phyloP scores from a whole-genome alignment of 1,284 basidiomycete genomes.

The Microbotryum intermedium region DNA sequence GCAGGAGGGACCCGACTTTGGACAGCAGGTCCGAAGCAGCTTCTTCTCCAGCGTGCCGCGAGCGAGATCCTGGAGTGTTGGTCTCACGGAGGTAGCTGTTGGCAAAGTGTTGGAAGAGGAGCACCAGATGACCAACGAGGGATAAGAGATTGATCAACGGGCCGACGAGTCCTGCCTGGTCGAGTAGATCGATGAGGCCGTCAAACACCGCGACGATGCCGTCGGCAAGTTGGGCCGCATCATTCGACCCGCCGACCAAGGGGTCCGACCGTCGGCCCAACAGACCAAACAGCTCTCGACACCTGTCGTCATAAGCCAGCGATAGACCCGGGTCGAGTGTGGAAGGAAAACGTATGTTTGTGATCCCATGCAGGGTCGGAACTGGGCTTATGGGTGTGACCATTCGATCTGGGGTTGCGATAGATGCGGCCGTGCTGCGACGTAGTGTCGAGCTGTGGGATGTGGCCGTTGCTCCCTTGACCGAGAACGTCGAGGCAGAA shows the following conservation, averaged over 20 bases:
- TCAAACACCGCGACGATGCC: conserved; percentile 3
- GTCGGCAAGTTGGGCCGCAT: conserved; percentile 1
- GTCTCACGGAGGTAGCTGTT: background rate
- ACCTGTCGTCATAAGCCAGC: conserved; percentile 7
- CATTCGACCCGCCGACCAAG: background rate
- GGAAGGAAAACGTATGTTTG: conserved; percentile 17
- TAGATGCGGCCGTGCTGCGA: background rate
- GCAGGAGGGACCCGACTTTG: conserved; percentile 11
- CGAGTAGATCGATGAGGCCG: conserved; percentile 6
- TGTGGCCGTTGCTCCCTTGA: background rate
- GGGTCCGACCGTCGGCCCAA: conserved; percentile 12
- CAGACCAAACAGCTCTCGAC: conserved; percentile 11
- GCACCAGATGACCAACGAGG: conserved; percentile 12
- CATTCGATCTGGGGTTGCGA: background rate
- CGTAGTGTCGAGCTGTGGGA: background rate
- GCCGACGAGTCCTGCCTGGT: conserved; percentile 8
- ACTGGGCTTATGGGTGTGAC: background rate
- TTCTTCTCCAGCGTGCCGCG: background rate
- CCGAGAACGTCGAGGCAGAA: background rate
- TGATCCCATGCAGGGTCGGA: conserved; percentile 20
- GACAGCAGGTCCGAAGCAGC: background rate
- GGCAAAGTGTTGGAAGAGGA: conserved; percentile 10
- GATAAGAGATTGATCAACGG: conserved; percentile 16
- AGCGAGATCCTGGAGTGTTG: background rate
- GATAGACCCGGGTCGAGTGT: background rate